A percentile compares a stretch with the other conserved stretches of the same genome.
Conservation (phyloP, 306 rosid genomes). For the Cicer judaicum region DNA sequence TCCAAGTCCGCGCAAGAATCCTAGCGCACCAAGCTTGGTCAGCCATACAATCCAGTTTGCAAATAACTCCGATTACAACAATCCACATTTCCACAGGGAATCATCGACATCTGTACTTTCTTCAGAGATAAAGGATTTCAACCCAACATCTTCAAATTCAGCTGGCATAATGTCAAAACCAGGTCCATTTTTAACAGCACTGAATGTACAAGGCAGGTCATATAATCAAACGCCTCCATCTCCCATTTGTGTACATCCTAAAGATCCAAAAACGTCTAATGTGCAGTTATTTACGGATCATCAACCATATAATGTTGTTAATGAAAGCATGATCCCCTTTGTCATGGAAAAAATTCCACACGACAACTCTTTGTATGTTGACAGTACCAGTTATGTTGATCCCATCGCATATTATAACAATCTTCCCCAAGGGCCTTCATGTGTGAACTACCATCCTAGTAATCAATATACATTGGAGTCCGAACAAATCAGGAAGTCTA, state of each 20-base stretch:
- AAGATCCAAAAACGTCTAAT: constrained; percentile 56
- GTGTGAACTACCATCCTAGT: constrained; percentile 51
- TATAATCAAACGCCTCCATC: constrained; percentile 60
- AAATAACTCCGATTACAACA: constrained; percentile 58
- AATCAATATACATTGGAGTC: constrained; percentile 50
- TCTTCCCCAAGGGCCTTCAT: constrained; percentile 55
- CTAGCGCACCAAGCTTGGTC: constrained; percentile 60
- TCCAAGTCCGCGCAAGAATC: constrained; percentile 60
- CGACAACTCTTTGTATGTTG: constrained; percentile 55
- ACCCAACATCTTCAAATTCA: constrained; percentile 53
- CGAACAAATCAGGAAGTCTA: constrained; percentile 49
- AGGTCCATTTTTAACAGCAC: constrained; percentile 55
- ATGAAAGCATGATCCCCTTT: constrained; percentile 56
- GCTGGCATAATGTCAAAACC: constrained; percentile 52
- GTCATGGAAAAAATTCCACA: constrained; percentile 52
- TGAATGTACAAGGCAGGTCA: constrained; percentile 57
- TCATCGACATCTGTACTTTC: constrained; percentile 55
- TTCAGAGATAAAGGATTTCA: constrained; percentile 58
- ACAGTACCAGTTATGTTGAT: constrained; percentile 58
- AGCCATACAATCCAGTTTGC: constrained; percentile 69
- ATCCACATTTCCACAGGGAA: constrained; percentile 61
- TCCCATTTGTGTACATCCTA: constrained; percentile 49
- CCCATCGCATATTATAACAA: constrained; percentile 51
- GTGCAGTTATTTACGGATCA: constrained; percentile 51
- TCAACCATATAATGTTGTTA: constrained; percentile 47